A percentile compares a stretch with the other conserved stretches of the same genome.
These are phyloP conservation scores for Fusarium sp. DNA, from an alignment of 2,329 filamentous ascomycete species.

Conservation along the genomic window DNA sequence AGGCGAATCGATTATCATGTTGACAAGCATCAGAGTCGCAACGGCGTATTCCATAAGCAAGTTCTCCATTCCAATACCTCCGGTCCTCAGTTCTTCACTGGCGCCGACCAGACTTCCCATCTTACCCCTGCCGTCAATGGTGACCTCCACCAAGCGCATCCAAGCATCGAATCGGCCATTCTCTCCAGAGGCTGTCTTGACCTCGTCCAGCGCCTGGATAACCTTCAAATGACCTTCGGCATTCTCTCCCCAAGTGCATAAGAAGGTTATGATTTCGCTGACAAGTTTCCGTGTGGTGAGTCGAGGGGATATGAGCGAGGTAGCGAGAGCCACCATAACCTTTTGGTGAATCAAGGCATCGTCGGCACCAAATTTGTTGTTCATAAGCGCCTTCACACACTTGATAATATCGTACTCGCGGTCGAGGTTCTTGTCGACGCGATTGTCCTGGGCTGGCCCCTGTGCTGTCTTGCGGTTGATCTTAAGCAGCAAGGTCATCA, in stretches of 20 bases:
- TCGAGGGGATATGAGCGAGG: conserved; percentile 86
- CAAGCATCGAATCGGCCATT: conserved; percentile 97
- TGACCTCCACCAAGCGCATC: conserved; percentile 99
- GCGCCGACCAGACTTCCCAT: conserved; percentile 98
- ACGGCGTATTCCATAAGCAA: conserved; percentile 99
- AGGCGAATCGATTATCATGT: conserved; percentile 94
- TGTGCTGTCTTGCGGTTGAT: conserved; percentile 88
- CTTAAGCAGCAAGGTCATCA: conserved; percentile 93
- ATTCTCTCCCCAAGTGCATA: conserved; percentile 90
- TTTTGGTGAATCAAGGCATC: conserved; percentile 92
- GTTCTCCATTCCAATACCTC: conserved; percentile 98
- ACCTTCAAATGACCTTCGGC: conserved; percentile 93
- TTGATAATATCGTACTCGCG: conserved; percentile 98
- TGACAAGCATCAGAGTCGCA: conserved; percentile 92
- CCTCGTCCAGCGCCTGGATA: conserved; percentile 89
- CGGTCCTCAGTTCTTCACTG: conserved; percentile 94
- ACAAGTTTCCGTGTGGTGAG: conserved; percentile 93
- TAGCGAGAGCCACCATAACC: conserved; percentile 87
- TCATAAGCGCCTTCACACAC: conserved; percentile 96
- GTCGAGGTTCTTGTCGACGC: conserved; percentile 82
- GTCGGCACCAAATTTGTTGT: conserved; percentile 99
- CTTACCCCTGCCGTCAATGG: conserved; percentile 95
- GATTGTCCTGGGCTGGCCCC: conserved; percentile 72
- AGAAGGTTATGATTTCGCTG: conserved; percentile 94
- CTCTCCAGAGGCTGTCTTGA: conserved; percentile 88